These are phyloP conservation scores for Coemansia sp. DNA, from an alignment of 192 early-diverging fungal species.

Conservation along the genomic window DNA sequence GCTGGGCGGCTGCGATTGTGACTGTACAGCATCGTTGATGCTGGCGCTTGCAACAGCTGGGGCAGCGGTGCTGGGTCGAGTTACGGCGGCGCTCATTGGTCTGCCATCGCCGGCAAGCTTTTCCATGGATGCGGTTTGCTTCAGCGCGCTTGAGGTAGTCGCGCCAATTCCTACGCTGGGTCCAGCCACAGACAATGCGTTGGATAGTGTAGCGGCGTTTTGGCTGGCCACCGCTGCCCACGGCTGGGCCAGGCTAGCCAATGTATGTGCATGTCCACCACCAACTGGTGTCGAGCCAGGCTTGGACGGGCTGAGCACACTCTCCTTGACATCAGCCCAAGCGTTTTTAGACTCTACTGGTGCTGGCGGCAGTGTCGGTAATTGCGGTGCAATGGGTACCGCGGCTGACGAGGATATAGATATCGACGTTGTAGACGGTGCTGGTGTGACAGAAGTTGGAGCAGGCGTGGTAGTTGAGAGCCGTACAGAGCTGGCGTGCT, in stretches of 20 bases:
- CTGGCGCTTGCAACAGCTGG: neutral
- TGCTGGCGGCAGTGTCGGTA: conserved; percentile 52
- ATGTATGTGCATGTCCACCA: conserved; percentile 19
- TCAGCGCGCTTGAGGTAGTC: neutral
- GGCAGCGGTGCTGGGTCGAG: conserved; percentile 10
- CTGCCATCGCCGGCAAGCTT: neutral
- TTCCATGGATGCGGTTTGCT: neutral
- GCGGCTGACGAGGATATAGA: neutral
- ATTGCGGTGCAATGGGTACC: conserved; percentile 29
- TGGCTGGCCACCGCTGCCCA: conserved; percentile 57
- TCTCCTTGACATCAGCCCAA: conserved; percentile 57
- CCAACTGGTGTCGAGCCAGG: conserved; percentile 40
- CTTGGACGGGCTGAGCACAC: conserved; percentile 54
- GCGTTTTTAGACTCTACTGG: conserved; percentile 55
- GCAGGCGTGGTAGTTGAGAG: conserved; percentile 11
- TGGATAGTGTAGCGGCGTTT: neutral
- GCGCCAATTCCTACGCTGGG: neutral
- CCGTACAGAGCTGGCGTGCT: conserved; percentile 19
- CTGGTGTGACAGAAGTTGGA: neutral
- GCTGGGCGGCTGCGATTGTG: neutral
- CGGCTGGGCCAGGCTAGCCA: conserved; percentile 45
- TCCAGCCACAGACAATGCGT: too few relatives aligned
- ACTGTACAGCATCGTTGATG: neutral
- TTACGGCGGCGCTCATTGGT: conserved; percentile 9
- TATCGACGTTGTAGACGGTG: neutral